Base-by-base conservation (phyloP, 331 rosid species). In the Quercus phellos region DNA sequence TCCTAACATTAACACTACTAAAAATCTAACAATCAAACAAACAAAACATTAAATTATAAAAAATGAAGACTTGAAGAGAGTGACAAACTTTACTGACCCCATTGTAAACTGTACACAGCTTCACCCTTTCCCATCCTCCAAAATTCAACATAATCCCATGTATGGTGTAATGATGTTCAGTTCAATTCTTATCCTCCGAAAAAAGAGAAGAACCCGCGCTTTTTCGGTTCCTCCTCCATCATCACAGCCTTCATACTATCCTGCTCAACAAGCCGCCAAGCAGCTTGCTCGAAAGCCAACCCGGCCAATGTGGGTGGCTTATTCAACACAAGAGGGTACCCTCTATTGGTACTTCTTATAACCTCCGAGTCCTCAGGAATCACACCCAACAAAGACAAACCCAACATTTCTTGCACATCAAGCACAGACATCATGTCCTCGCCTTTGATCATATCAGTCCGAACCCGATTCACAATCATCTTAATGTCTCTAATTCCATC, bases 181-280 rank as follows among this genome's bases (percentile, higher is more conserved):
- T 38, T 38, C 51, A 10, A 74, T 46, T 53, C n/a, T 75, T 78
- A 94, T 22, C 94, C 97, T 66, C 99, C 97, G 22, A 95, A 91
- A 77, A 94, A 95, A 0, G 98, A 95, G 93, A 95, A 95, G 60
- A 95, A 92, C 0, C 99, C 94, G 2, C 94, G 87, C 78, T 92
- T 88, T 74, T 85, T 95, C 0, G 99, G 98, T 78, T 92, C 98
- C 70, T 91, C 98, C 82, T 95, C 99, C 3, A 91, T 86, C 89
- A 91, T 80, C 18, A 92, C 98, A 27, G 99, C 99, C 81, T 90
- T 81, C 99, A 95, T 95, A 27, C 84, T 92, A 78, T 95, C 99
- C 84, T 93, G 99, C 85, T 95, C 98, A 18, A 95, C 98, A 64
- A 95, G 98, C 80, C 99, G 89, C 99, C 99, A 95, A 1, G 99